A percentile compares a stretch with the other conserved stretches of the same genome.
These are phyloP conservation scores for Xylaria venustula DNA, from an alignment of 495 filamentous ascomycete genomes.

Conservation along the genomic window DNA sequence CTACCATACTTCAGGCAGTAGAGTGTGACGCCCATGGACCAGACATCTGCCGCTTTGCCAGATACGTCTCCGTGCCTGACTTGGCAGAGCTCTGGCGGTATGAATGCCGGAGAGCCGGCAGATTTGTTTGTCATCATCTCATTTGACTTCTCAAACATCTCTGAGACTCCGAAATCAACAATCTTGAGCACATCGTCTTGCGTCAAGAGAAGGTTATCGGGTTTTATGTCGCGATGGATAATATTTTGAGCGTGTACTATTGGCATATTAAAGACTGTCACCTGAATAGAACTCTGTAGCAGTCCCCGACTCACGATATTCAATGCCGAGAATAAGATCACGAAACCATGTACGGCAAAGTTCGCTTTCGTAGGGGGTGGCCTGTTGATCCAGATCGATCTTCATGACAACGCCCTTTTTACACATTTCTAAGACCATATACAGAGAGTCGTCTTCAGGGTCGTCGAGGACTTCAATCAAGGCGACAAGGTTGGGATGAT, in stretches of 20 bases:
- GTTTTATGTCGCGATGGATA: slow-evolving; percentile 96
- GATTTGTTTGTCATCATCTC: slow-evolving; percentile 94
- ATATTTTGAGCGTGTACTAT: slow-evolving; percentile 89
- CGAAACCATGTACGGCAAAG: slow-evolving; percentile 88
- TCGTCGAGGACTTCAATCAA: slow-evolving; percentile 94
- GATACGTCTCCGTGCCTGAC: slow-evolving; percentile 84
- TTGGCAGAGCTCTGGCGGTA: slow-evolving; percentile 90
- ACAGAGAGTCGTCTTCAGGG: slow-evolving; percentile 89
- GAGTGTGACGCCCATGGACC: slow-evolving; percentile 96
- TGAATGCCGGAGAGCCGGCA: slow-evolving; percentile 91
- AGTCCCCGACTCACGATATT: slow-evolving; percentile 65
- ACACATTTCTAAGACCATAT: slow-evolving; percentile 99
- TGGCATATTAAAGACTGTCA: slow-evolving; percentile 8
- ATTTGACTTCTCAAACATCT: slow-evolving; percentile 91
- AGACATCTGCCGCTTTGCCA: slow-evolving; percentile 89
- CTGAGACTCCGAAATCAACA: slow-evolving; percentile 96
- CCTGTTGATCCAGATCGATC: slow-evolving; percentile 79
- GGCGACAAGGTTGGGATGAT: slow-evolving; percentile 89
- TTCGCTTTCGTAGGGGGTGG: slow-evolving; percentile 82
- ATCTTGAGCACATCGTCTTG: slow-evolving; percentile 91
- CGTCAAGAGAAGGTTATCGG: slow-evolving; percentile 90
- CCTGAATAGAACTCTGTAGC: slow-evolving; percentile 2
- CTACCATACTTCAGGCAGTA: slow-evolving; percentile 89
- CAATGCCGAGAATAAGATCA: slow-evolving; percentile 92
- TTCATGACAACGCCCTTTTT: slow-evolving; percentile 98